Base-by-base conservation (phyloP, 345 rosid genomes). In the Gossypium anomalum region DNA sequence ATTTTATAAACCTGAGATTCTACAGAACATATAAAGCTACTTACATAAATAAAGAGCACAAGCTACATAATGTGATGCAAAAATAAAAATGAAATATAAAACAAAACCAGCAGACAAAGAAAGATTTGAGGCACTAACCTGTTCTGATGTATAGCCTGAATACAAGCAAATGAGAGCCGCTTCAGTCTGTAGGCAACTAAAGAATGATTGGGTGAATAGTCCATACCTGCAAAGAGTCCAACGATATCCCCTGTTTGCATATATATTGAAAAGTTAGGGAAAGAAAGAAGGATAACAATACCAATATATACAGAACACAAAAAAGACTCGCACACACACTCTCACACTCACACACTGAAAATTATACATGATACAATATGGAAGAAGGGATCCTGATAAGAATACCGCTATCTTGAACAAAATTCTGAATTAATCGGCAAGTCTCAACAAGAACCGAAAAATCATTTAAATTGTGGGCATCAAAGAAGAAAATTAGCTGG, bases 111-210 rank as follows among this genome's bases (percentile, higher is more conserved):
- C 56, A 5, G 63, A 67, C 58, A 62, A 49, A 47, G 72, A n/a
- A 76, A 74, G 62, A 23, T 67, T 14, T n/a, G 38, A 62, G 20
- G 51, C 27, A 57, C 48, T 79, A 77, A 93, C 99, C 99, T 89
- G 74, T 96, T 90, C 78, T 88, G 85, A 85, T 89, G 84, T 77
- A 90, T 77, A 72, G 98, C 97, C 74, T 86, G 88, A 74, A 93
- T 79, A 85, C 94, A 95, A 66, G 83, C 76, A 77, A 87, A 87
- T 60, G 89, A 85, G 49, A 93, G 87, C 76, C 80, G 80, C 82
- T 90, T 88, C 84, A 93, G 90, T 78, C 95, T 90, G 81, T 83
- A 87, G 73, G 87, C 98, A 86, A 87, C 98, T 82, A 88, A 77
- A 81, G 83, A 80, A 75, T 41, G 79, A 70, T 83, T 78, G 25